Conservation (phyloP, 768 basidiomycete species). For the Serendipita sp. region DNA sequence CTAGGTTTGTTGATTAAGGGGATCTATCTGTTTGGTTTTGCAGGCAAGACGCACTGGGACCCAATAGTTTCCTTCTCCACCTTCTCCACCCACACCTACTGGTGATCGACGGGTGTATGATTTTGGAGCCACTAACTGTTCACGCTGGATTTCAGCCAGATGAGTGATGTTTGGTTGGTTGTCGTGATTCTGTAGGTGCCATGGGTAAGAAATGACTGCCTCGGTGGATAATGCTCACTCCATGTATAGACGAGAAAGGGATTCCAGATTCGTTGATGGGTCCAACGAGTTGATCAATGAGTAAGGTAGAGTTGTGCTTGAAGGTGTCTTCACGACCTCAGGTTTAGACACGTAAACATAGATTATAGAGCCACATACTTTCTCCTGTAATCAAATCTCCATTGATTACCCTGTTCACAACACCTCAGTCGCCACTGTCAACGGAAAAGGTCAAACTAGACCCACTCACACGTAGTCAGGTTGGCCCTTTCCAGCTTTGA, state of each 20-base stretch:
- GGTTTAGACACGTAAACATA: slow-evolving; percentile 22
- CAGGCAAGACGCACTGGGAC: slow-evolving; percentile 35
- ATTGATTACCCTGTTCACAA: slow-evolving; percentile 39
- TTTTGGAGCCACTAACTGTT: slow-evolving; percentile 34
- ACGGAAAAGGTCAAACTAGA: background rate
- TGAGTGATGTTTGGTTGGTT: slow-evolving; percentile 60
- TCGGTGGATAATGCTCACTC: slow-evolving; percentile 27
- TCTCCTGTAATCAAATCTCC: slow-evolving; percentile 64
- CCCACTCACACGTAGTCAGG: slow-evolving; percentile 54
- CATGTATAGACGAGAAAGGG: slow-evolving; percentile 54
- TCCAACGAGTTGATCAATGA: slow-evolving; percentile 46
- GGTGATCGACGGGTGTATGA: slow-evolving; percentile 51
- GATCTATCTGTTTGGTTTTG: background rate
- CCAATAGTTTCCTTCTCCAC: slow-evolving; percentile 61
- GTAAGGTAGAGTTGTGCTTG: slow-evolving; percentile 43
- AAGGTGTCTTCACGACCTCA: slow-evolving; percentile 23
- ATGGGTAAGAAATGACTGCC: too few species aligned
- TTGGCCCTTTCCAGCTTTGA: slow-evolving; percentile 30
- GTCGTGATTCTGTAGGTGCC: slow-evolving; percentile 45
- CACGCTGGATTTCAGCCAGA: slow-evolving; percentile 45
- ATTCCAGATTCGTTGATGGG: slow-evolving; percentile 41
- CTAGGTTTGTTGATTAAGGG: background rate
- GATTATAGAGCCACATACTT: slow-evolving; percentile 22
- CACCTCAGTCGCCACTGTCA: background rate
- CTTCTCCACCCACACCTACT: slow-evolving; percentile 41